These are phyloP conservation scores for Beta macrorhiza DNA, from an alignment of 179 eudicot species.

Conservation along the genomic window DNA sequence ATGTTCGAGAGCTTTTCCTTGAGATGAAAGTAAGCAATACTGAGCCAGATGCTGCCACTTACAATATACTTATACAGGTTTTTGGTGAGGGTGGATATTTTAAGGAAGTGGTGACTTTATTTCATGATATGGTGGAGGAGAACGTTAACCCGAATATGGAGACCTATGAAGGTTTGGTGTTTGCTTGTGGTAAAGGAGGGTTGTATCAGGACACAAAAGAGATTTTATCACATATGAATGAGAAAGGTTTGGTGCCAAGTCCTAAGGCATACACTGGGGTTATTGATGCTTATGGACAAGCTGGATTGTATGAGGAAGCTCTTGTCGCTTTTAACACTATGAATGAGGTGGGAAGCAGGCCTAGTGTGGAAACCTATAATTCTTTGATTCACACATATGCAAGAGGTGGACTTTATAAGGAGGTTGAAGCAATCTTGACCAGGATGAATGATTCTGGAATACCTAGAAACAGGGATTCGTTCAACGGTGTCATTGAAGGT, in stretches of 20 bases:
- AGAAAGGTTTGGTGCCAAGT: constrained; percentile 72
- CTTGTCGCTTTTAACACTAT: constrained; percentile 85
- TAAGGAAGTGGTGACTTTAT: constrained; percentile 92
- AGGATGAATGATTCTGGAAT: constrained; percentile 64
- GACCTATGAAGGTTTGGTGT: constrained; percentile 86
- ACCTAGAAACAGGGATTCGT: constrained; percentile 48
- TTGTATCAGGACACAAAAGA: constrained; percentile 72
- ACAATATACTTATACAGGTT: constrained; percentile 83
- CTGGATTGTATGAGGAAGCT: constrained; percentile 85
- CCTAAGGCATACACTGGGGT: constrained; percentile 77
- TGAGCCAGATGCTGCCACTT: constrained; percentile 83
- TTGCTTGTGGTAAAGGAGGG: constrained; percentile 93
- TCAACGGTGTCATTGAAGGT: constrained; percentile 78
- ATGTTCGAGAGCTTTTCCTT: constrained; percentile 86
- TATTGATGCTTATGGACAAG: constrained; percentile 92
- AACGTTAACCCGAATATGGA: constrained; percentile 90
- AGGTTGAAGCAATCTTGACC: constrained; percentile 55
- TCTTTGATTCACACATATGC: constrained; percentile 70
- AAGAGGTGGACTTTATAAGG: constrained; percentile 87
- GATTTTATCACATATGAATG: constrained; percentile 66
- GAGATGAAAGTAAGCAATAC: constrained; percentile 95
- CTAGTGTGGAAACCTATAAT: constrained; percentile 71
- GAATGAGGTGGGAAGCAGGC: constrained; percentile 82
- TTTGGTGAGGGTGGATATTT: constrained; percentile 95
- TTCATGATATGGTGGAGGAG: constrained; percentile 94